Evolutionary conservation across 495 filamentous ascomycete genomes (phyloP), one percentile per base, ranked within the genome.

Genomic region (Aspergillus biplanus): DNA sequence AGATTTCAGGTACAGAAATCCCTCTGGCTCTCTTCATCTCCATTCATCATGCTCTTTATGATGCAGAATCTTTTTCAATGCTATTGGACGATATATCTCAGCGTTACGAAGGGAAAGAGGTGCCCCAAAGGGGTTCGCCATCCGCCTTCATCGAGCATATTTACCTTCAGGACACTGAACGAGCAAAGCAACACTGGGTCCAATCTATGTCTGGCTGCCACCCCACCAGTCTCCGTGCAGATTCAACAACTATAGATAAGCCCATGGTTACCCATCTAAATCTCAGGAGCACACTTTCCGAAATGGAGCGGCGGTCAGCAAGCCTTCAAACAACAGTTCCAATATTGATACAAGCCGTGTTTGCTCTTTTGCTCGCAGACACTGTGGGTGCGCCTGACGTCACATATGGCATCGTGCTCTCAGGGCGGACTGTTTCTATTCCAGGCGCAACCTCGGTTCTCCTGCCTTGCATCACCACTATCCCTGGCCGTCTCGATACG

Each of bases 381-480:
- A 70, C 66, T 56, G 64, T 76, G 0, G 65, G 75, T 21, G 70
- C 67, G 6, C 64, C 77, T 7, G 71, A 81, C 56, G 71, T 78
- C 7, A 71, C 75, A 3, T 82, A 80, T 59, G 82, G 82, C 0
- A 68, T 76, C 48, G 72, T 83, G 18, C 74, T 78, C 7, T 82
- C 80, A 9, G 80, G 82, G 9, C 72, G 82, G 21, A 73, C 75
- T 11, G 69, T 82, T 6, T 78, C 82, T 16, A 69, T 80, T 18
- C 81, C 89, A 27, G 80, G 82, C 5, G 80, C 94, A 33, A 84
- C 91, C 12, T 79, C 86, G 6, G 85, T 97, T 8, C 84, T 96
- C 21, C 88, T 90, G 1, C 93, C 93, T 1, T 92, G 92, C 69
- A 95, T 97, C 76, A 96, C 94, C 63, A 97, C 93, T 0, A 79